A percentile compares a stretch with the other conserved stretches of the same genome.
Evolutionary conservation across 768 basidiomycete genomes (phyloP).

Genomic region (Tylopilus subfusipes): DNA sequence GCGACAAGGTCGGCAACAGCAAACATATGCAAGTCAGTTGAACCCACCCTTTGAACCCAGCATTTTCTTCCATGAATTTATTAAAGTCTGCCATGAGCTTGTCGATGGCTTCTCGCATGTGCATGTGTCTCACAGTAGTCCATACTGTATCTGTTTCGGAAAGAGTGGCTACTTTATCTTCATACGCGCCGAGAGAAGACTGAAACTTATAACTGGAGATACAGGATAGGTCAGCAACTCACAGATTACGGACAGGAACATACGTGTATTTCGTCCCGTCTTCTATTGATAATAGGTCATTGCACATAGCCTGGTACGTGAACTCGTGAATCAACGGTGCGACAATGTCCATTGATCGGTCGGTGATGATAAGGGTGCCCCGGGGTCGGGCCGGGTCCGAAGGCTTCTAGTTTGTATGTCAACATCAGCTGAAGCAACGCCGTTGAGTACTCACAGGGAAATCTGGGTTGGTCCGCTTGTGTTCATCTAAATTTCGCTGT

Average conservation of each 20-base stretch:
- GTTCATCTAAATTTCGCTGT: slow-evolving; percentile 79
- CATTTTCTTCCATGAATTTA: slow-evolving; percentile 89
- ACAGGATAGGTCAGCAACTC: neutral
- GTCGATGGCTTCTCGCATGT: slow-evolving; percentile 98
- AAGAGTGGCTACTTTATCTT: slow-evolving; percentile 85
- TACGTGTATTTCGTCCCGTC: slow-evolving; percentile 85
- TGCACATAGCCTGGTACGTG: slow-evolving; percentile 98
- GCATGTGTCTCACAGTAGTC: slow-evolving; percentile 92
- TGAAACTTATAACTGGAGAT: slow-evolving; percentile 83
- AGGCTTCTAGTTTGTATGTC: slow-evolving; percentile 40
- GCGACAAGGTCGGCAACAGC: slow-evolving; percentile 2
- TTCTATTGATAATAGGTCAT: slow-evolving; percentile 86
- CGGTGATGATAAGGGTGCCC: slow-evolving; percentile 85
- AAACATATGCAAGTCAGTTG: neutral
- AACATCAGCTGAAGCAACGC: neutral
- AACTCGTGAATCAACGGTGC: slow-evolving; percentile 96
- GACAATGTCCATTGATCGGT: slow-evolving; percentile 92
- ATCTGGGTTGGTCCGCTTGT: slow-evolving; percentile 81
- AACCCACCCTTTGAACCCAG: slow-evolving; percentile 84
- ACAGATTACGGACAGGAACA: slow-evolving; percentile 32
- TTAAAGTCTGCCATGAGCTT: slow-evolving; percentile 96
- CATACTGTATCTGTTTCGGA: slow-evolving; percentile 87
- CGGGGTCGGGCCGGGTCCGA: slow-evolving; percentile 61
- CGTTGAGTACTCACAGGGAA: slow-evolving; percentile 63
- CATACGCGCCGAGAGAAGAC: slow-evolving; percentile 77